Percentiles rank a stretch among this genome's conserved stretches.
phyloP scores from a whole-genome alignment of 75 land plant species.

The Pinus albicaulis region DNA sequence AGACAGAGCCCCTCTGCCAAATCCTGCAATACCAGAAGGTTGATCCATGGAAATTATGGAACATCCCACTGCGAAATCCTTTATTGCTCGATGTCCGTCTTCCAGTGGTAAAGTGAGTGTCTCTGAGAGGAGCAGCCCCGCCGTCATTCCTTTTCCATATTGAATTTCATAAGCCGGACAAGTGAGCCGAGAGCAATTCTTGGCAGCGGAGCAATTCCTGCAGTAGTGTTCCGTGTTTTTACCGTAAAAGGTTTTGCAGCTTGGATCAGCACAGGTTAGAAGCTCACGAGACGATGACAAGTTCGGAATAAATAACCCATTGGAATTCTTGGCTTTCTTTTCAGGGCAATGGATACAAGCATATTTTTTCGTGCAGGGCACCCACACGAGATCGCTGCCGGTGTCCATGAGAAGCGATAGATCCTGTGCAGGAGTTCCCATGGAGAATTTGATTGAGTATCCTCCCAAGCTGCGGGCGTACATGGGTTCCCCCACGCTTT shows the following conservation, averaged over 20 bases:
- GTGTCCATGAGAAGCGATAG: slow-evolving; percentile 50
- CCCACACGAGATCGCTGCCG: slow-evolving; percentile 48
- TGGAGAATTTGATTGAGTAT: slow-evolving; percentile 39
- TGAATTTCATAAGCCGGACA: slow-evolving; percentile 43
- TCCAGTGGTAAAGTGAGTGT: slow-evolving; percentile 18
- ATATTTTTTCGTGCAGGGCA: slow-evolving; percentile 36
- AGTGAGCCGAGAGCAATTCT: slow-evolving; percentile 18
- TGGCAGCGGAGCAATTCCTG: slow-evolving; percentile 6
- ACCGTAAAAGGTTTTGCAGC: slow-evolving; percentile 40
- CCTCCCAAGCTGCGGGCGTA: slow-evolving; percentile 49
- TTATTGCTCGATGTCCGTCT: background rate
- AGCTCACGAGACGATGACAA: slow-evolving; percentile 38
- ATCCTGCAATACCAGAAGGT: slow-evolving; percentile 45
- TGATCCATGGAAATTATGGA: slow-evolving; percentile 40
- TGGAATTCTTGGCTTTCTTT: background rate
- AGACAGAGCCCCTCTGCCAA: slow-evolving; percentile 51
- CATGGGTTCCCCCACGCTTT: slow-evolving; percentile 12
- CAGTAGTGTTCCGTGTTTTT: background rate
- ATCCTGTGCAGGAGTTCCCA: slow-evolving; percentile 56
- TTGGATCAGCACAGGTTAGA: slow-evolving; percentile 46
- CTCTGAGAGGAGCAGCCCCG: slow-evolving; percentile 38
- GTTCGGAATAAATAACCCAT: slow-evolving; percentile 37
- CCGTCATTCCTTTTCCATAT: slow-evolving; percentile 54
- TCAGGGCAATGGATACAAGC: slow-evolving; percentile 5
- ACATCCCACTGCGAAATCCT: slow-evolving; percentile 47